phyloP scores from a whole-genome alignment of 2,329 filamentous ascomycete species.

The Penicillium digitatum region DNA sequence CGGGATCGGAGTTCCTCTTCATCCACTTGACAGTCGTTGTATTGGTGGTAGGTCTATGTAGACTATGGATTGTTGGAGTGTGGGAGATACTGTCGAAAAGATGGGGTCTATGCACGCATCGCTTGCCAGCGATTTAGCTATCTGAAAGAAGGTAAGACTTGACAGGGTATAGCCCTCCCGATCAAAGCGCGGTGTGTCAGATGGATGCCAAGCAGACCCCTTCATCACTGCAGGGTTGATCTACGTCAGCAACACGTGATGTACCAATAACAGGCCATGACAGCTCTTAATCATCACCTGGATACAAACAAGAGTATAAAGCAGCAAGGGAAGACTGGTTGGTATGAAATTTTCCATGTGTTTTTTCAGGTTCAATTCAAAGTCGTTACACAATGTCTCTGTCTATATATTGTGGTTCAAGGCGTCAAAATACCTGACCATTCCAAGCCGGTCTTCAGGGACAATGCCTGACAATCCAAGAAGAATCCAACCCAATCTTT shows the following conservation, averaged over 20 bases:
- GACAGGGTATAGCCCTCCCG: not conserved
- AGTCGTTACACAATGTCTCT: constrained; percentile 6
- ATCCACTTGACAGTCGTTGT: not conserved
- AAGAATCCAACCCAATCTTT: constrained; percentile 7
- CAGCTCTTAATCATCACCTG: not conserved
- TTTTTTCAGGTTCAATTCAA: constrained; percentile 4
- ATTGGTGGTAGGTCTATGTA: not conserved
- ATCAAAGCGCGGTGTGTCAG: not conserved
- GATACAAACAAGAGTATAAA: not conserved
- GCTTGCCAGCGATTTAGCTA: not conserved
- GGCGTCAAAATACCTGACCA: not conserved
- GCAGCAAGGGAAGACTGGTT: not conserved
- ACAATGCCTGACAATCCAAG: constrained; percentile 19
- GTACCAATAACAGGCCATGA: not conserved
- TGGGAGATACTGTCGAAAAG: not conserved
- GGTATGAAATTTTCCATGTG: not conserved
- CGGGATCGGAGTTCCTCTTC: not conserved
- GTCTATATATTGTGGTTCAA: constrained; percentile 7
- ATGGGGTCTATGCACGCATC: not conserved
- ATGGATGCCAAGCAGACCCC: not conserved
- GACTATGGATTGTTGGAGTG: not conserved
- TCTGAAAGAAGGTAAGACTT: not conserved
- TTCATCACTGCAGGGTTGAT: not conserved
- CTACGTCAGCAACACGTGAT: constrained; percentile 10
- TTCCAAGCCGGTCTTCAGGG: constrained; percentile 14